Base-by-base conservation (phyloP, 2,329 filamentous ascomycete species). In the Penicillium sp. region DNA sequence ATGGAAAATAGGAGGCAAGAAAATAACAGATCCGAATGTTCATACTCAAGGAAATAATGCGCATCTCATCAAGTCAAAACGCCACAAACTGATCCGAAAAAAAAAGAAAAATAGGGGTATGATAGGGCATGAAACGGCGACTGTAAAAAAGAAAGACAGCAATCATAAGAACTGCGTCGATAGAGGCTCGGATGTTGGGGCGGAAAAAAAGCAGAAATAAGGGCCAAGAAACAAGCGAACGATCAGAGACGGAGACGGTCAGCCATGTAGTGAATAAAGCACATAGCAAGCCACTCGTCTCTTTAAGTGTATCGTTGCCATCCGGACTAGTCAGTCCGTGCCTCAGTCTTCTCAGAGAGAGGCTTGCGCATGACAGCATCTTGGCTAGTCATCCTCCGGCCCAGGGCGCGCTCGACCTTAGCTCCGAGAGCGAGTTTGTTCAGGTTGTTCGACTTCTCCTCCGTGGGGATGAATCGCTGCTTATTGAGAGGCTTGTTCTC, bases 351-450 rank as follows among this genome's bases (percentile, higher is more conserved):
- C 66, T 76, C 77, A 44, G 65, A 72, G 58, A 76, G 57, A 31
- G 78, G 84, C 62, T 88, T 86, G 82, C 94, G 92, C 74, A 90
- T 87, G 49, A 76, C 70, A 64, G 92, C 92, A 69, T 97, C 92
- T 76, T 97, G 92, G 65, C 89, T 79, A 29, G 85, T 88, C 92
- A 96, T 94, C 69, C 92, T 85, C 64, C 92, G 84, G 65, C 88
- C 88, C 54, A 97, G 84, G 23, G 92, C 92, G 59, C 92, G 87
- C 73, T 96, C 92, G 40, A 96, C 84, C 79, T 96, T 96, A 59
- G 92, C 92, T 47, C 92, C 90, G 51, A 96, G 84, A 38, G 92
- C 92, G 57, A 96, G 83, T 79, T 95, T 95, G 79, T 86, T 87
- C 75, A 96, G 81, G 72, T 89, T 87, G 68, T 91, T 89, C 21